phyloP scores from a whole-genome alignment of 2,329 filamentous ascomycete genomes.

The Scedosporium boydii region DNA sequence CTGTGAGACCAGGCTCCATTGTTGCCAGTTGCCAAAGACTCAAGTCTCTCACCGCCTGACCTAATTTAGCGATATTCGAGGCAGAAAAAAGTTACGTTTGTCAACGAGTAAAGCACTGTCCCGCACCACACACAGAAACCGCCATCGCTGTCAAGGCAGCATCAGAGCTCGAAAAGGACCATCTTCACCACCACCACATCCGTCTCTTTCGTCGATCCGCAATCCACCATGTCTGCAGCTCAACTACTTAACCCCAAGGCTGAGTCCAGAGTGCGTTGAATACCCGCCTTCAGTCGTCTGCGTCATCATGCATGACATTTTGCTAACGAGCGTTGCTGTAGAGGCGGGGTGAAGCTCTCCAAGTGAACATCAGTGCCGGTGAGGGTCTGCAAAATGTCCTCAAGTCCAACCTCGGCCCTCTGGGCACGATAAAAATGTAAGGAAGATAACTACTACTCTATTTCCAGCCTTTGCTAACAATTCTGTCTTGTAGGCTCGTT shows the following conservation, averaged over 20 bases:
- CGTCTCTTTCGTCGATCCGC: conserved; percentile 8
- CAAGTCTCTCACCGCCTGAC: neutral
- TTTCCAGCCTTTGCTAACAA: conserved; percentile 7
- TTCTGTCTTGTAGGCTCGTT: conserved; percentile 44
- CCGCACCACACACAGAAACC: conserved; percentile 1
- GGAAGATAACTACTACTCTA: conserved; percentile 3
- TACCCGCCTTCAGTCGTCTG: conserved; percentile 20
- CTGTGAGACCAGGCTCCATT: no score
- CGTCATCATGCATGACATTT: conserved; percentile 27
- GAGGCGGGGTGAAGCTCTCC: conserved; percentile 93
- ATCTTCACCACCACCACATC: neutral
- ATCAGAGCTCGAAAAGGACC: neutral
- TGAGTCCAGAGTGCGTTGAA: conserved; percentile 73
- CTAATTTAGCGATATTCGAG: neutral
- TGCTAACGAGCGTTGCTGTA: conserved; percentile 25
- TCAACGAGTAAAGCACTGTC: neutral
- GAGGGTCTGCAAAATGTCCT: conserved; percentile 91
- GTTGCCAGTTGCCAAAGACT: neutral
- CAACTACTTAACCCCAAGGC: conserved; percentile 98
- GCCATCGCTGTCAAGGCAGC: conserved; percentile 2
- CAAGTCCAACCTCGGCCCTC: conserved; percentile 89
- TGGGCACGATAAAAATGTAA: conserved; percentile 94
- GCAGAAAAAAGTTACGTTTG: conserved; percentile 4
- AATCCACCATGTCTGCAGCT: conserved; percentile 73
- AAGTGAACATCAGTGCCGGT: conserved; percentile 93